Evolutionary conservation across 768 basidiomycete genomes (phyloP).

Genomic region (Mycena olivaceomarginata): DNA sequence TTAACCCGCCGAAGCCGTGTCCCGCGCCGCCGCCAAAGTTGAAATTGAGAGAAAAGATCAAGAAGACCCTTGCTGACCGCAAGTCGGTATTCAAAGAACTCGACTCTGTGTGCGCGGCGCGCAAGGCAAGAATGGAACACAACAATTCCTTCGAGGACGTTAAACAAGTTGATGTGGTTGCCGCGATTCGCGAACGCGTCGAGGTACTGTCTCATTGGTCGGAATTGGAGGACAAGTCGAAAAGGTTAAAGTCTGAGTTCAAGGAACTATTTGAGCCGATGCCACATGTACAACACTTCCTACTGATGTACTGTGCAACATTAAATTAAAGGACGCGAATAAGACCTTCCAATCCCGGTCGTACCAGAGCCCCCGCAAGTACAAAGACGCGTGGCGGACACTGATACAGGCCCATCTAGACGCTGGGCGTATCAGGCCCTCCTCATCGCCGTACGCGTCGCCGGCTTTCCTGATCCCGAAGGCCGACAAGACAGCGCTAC

Average conservation of each 20-base stretch:
- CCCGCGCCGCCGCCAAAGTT: background rate
- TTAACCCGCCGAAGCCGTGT: constrained; percentile 25
- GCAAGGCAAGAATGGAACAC: background rate
- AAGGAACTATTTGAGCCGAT: constrained; percentile 21
- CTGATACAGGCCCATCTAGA: constrained; percentile 55
- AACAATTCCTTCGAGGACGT: constrained; percentile 31
- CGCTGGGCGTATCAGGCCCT: constrained; percentile 53
- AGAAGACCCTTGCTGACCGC: background rate
- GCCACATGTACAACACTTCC: constrained; percentile 46
- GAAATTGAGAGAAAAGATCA: background rate
- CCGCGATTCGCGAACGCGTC: constrained; percentile 41
- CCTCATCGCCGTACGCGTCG: constrained; percentile 52
- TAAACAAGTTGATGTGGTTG: constrained; percentile 28
- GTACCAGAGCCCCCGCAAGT: constrained; percentile 53
- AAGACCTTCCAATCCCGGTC: background rate
- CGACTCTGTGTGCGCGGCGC: background rate
- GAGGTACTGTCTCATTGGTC: constrained; percentile 19
- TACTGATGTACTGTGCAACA: constrained; percentile 33
- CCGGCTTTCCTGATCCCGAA: constrained; percentile 55
- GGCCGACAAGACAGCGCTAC: constrained; percentile 28
- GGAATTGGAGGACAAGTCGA: background rate
- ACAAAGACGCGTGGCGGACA: constrained; percentile 50
- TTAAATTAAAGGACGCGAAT: constrained; percentile 46
- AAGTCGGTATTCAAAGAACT: background rate
- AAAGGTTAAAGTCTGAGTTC: background rate